Evolutionary conservation across 2,329 filamentous ascomycete genomes (phyloP).

Genomic region (Fusarium nelsonii): DNA sequence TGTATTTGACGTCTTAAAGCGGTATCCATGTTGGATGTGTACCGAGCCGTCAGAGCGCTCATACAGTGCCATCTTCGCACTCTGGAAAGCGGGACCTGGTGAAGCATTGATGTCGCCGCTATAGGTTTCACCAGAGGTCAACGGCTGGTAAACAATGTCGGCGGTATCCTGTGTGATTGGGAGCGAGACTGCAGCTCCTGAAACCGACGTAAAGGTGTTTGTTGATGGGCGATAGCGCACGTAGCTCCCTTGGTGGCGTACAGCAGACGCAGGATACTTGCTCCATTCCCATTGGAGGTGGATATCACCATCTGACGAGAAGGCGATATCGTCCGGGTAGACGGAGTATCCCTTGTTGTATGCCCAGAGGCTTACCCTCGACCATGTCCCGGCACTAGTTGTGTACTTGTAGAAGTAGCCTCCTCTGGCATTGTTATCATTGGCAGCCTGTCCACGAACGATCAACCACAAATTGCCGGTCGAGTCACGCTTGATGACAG

Average conservation of each 20-base stretch:
- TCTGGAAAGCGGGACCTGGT: slow-evolving; percentile 12
- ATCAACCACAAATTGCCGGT: slow-evolving; percentile 23
- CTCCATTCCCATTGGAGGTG: slow-evolving; percentile 49
- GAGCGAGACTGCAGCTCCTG: slow-evolving; percentile 1
- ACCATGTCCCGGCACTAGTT: slow-evolving; percentile 1
- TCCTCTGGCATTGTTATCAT: slow-evolving; percentile 13
- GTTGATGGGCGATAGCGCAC: slow-evolving; percentile 43
- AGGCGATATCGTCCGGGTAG: slow-evolving; percentile 46
- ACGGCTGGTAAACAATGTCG: slow-evolving; percentile 28
- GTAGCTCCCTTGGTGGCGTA: slow-evolving; percentile 47
- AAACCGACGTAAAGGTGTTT: slow-evolving; percentile 31
- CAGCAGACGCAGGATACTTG: slow-evolving; percentile 45
- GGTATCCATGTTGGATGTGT: slow-evolving; percentile 19
- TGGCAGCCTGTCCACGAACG: slow-evolving; percentile 18
- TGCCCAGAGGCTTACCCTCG: slow-evolving; percentile 25
- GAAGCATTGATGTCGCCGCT: slow-evolving; percentile 22
- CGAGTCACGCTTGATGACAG: slow-evolving; percentile 25
- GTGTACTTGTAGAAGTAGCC: slow-evolving; percentile 34
- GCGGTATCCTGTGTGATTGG: slow-evolving; percentile 24
- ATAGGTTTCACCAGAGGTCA: slow-evolving; percentile 41
- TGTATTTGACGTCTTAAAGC: slow-evolving; percentile 10
- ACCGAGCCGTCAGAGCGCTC: background rate
- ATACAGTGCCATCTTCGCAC: slow-evolving; percentile 21
- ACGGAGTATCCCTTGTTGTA: slow-evolving; percentile 45
- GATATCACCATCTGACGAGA: slow-evolving; percentile 46